Evolutionary conservation across 108 stramenopile species (phyloP).

Genomic region (Phaeodactylum tricornutum): DNA sequence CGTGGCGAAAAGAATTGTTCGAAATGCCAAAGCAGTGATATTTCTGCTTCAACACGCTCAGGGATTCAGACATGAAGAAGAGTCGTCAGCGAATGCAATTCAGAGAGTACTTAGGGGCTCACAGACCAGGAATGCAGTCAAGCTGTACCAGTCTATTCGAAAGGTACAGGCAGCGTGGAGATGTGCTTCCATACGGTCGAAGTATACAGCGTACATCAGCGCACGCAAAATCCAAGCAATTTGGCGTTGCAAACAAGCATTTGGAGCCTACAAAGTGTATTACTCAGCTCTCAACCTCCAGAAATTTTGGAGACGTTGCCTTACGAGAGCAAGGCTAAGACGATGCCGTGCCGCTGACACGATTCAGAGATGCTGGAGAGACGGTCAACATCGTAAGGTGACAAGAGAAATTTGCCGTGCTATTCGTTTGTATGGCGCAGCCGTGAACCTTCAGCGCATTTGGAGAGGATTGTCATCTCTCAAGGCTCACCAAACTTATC

Average conservation of each 20-base stretch:
- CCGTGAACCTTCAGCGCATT: slow-evolving; percentile 11
- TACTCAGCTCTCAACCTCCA: neutral
- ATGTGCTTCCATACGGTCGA: neutral
- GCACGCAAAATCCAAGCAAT: slow-evolving; percentile 15
- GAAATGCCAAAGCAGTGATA: no score
- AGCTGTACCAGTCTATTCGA: neutral
- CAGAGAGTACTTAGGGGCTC: no score
- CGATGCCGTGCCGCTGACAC: slow-evolving; percentile 16
- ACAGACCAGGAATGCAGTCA: neutral
- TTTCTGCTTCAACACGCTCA: no score
- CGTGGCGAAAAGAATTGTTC: no score
- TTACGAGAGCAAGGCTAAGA: neutral
- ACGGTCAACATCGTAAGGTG: no score
- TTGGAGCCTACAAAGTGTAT: neutral
- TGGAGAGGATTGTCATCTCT: slow-evolving; percentile 12
- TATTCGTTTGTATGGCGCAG: no score
- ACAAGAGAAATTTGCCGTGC: no score
- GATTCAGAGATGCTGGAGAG: slow-evolving; percentile 42
- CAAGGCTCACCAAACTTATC: slow-evolving; percentile 18
- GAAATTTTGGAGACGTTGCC: neutral
- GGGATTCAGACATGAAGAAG: no score
- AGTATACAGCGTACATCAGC: slow-evolving; percentile 4
- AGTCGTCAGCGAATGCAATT: no score
- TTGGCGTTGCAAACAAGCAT: slow-evolving; percentile 6
- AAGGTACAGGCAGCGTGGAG: neutral